Evolutionary conservation across 2,329 filamentous ascomycete genomes (phyloP), one percentile per base, ranked within the genome.

Genomic region (Hypomyces perniciosus): DNA sequence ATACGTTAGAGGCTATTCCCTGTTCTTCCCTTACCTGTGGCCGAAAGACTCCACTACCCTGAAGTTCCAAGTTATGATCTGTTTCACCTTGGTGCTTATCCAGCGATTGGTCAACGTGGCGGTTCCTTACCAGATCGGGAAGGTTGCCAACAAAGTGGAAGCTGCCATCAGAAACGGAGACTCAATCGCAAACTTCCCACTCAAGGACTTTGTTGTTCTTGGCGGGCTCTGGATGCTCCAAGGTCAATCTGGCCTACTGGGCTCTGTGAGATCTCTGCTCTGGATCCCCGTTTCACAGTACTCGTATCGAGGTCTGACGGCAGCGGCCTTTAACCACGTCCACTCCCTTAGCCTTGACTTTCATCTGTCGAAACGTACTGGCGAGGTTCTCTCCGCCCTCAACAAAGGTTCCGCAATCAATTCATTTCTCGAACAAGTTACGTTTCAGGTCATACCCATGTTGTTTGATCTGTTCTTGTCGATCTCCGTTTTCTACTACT

Each of bases 251-350:
- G 93, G 93, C 20, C 73, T 97, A 43, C 78, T 99, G 33, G 90
- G 90, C 6, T 92, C 90, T 2, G 62, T 88, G 33, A 81, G 93
- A 56, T 86, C 89, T 26, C 83, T 90, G 34, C 75, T 99, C 33
- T 99, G 93, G 93, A 93, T 99, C 46, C 92, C 93, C 0, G 90
- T 99, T 51, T 90, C 91, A 34, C 93, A 99, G 67, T 96, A 97
- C 68, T 96, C 92, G 0, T 99, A 96, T 70, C 86, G 90, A 63
- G 90, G 93, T 57, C 78, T 99, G 52, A 96, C 91, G 5, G 93
- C 93, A 2, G 91, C 93, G 12, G 90, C 92, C 8, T 99, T 99
- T 65, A 92, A 97, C 71, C 93, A 99, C 66, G 93, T 99, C 26
- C 93, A 99, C 68, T 86, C 86, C 46, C 82, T 99, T 33, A 96